Evolutionary conservation across 768 basidiomycete species (phyloP).

Genomic region (Lactarius trivialis): DNA sequence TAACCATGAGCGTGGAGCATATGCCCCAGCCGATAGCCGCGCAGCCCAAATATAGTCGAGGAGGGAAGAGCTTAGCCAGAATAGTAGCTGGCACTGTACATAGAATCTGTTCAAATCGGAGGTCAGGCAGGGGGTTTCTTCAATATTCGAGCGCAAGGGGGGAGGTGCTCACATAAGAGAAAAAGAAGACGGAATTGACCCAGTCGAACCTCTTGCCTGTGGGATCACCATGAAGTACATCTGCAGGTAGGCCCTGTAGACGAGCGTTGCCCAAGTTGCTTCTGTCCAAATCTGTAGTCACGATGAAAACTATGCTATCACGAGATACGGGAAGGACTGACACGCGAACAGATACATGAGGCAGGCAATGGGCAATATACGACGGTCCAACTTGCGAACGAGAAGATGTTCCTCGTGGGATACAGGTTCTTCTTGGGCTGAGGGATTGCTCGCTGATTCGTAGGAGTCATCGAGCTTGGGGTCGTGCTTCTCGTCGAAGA

Average conservation of each 20-base stretch:
- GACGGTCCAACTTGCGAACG: slow-evolving; percentile 55
- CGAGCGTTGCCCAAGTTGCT: slow-evolving; percentile 77
- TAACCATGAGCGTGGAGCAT: slow-evolving; percentile 66
- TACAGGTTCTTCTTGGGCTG: neutral
- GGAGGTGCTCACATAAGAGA: slow-evolving; percentile 54
- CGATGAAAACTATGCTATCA: neutral
- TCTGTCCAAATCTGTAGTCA: slow-evolving; percentile 51
- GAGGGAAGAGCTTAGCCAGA: slow-evolving; percentile 59
- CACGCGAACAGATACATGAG: slow-evolving; percentile 74
- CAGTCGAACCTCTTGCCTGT: slow-evolving; percentile 69
- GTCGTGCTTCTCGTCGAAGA: slow-evolving; percentile 5
- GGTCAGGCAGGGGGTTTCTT: neutral
- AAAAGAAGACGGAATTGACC: slow-evolving; percentile 72
- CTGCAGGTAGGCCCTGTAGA: slow-evolving; percentile 60
- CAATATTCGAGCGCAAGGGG: neutral
- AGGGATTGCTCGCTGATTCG: neutral
- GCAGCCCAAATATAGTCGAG: slow-evolving; percentile 58
- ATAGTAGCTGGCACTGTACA: slow-evolving; percentile 63
- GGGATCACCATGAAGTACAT: slow-evolving; percentile 59
- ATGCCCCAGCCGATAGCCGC: slow-evolving; percentile 69
- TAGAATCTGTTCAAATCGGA: slow-evolving; percentile 43
- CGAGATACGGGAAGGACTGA: slow-evolving; percentile 32
- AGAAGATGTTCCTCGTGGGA: slow-evolving; percentile 44
- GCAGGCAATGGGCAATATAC: slow-evolving; percentile 67
- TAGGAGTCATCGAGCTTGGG: neutral